These are phyloP conservation scores for Tricharina praecox DNA, from an alignment of 495 filamentous ascomycete genomes.

Conservation along the genomic window DNA sequence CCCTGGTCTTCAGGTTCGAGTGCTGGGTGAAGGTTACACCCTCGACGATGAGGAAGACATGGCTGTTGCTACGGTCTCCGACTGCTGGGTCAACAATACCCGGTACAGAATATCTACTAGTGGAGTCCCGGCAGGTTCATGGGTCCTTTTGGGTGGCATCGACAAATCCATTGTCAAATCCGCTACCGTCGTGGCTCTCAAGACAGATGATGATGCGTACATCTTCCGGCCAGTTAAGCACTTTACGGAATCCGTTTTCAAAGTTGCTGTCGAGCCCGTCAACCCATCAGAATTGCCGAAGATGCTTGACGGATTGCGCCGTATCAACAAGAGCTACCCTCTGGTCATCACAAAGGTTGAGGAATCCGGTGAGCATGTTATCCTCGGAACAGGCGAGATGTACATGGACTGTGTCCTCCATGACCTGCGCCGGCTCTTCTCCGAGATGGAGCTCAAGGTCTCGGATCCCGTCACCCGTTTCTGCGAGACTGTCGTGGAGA, in stretches of 20 bases:
- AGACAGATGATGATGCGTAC: constrained; percentile 70
- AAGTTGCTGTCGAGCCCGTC: constrained; percentile 93
- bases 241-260: constrained; percentile 94
- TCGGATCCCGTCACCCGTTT: constrained; percentile 96
- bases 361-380: constrained; percentile 92
- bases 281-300: constrained; percentile 98
- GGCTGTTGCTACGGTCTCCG: constrained; percentile 69
- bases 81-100: constrained; percentile 86
- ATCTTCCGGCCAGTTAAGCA: constrained; percentile 87
- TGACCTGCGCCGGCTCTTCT: constrained; percentile 78
- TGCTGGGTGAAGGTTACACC: constrained; percentile 89
- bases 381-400: constrained; percentile 86
- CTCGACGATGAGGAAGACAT: constrained; percentile 98
- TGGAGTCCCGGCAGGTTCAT: constrained; percentile 90
- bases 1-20: constrained; percentile 66
- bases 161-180: constrained; percentile 98
- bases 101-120: constrained; percentile 80
- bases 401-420: constrained; percentile 99
- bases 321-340: constrained; percentile 94
- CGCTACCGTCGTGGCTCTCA: constrained; percentile 76
- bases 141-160: constrained; percentile 75
- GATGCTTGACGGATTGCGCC: constrained; percentile 91
- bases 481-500: constrained; percentile 96
- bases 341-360: constrained; percentile 93
- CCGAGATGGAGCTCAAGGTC: constrained; percentile 98